phyloP scores from a whole-genome alignment of 495 filamentous ascomycete species.

The Amorphotheca resinae region DNA sequence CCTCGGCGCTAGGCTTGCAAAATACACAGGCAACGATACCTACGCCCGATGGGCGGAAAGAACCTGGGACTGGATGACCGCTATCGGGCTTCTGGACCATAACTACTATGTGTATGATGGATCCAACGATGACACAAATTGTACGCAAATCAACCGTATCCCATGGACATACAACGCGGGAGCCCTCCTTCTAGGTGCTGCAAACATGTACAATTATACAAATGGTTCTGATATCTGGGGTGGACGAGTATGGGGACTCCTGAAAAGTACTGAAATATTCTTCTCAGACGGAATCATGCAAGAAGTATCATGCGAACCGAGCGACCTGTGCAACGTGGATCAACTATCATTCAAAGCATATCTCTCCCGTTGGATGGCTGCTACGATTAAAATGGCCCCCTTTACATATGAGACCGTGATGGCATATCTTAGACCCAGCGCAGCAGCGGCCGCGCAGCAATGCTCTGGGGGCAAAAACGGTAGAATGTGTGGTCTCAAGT shows the following conservation, averaged over 20 bases:
- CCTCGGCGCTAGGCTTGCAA: slow-evolving; percentile 55
- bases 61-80: slow-evolving; percentile 53
- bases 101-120: slow-evolving; percentile 48
- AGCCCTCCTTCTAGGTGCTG: slow-evolving; percentile 48
- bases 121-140: slow-evolving; percentile 35
- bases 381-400: slow-evolving; percentile 56
- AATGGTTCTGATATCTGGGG: slow-evolving; percentile 40
- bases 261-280: slow-evolving; percentile 43
- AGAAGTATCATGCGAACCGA: slow-evolving; percentile 55
- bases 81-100: slow-evolving; percentile 35
- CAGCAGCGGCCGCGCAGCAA: slow-evolving; percentile 49
- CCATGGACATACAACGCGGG: slow-evolving; percentile 64
- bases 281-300: slow-evolving; percentile 45
- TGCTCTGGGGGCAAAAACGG: slow-evolving; percentile 50
- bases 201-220: slow-evolving; percentile 57
- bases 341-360: slow-evolving; percentile 75
- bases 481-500: slow-evolving; percentile 59
- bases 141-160: slow-evolving; percentile 34
- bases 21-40: slow-evolving; percentile 57
- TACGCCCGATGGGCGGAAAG: slow-evolving; percentile 59
- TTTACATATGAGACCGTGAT: slow-evolving; percentile 48
- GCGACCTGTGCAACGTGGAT: slow-evolving; percentile 47
- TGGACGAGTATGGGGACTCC: slow-evolving; percentile 36
- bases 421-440: slow-evolving; percentile 48
- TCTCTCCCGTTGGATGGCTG: slow-evolving; percentile 62